Evolutionary conservation across 2,329 filamentous ascomycete genomes (phyloP).

Genomic region (Cercospora canescens): DNA sequence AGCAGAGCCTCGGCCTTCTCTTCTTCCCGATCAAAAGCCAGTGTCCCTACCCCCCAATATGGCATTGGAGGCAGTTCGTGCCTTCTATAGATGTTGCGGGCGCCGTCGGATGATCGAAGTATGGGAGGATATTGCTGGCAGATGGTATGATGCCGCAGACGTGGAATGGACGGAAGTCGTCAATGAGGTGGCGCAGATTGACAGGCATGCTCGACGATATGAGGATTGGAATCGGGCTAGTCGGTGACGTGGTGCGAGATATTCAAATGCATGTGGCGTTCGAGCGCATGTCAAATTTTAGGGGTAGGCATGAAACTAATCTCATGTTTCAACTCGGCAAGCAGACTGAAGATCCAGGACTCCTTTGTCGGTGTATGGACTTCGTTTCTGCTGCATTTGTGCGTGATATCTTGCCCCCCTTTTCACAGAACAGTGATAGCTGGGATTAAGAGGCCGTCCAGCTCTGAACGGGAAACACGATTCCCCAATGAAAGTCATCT

Average conservation of each 20-base stretch:
- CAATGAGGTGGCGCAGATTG: constrained; percentile 8
- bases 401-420: too few relatives aligned
- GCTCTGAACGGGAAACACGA: too few relatives aligned
- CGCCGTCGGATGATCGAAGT: constrained; percentile 54
- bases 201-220: constrained; percentile 8
- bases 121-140: constrained; percentile 48
- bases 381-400: too few relatives aligned
- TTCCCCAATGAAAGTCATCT: too few relatives aligned
- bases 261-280: too few relatives aligned
- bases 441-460: too few relatives aligned
- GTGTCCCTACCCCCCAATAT: constrained; percentile 49
- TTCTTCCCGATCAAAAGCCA: not conserved
- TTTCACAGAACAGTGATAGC: too few relatives aligned
- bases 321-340: too few relatives aligned
- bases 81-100: constrained; percentile 63
- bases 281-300: too few relatives aligned
- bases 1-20: not conserved
- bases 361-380: too few relatives aligned
- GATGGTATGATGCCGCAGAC: constrained; percentile 35
- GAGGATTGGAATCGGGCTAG: not conserved
- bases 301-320: too few relatives aligned
- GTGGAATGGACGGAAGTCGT: not conserved
- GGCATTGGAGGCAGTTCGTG: constrained; percentile 60
- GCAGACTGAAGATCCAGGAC: too few relatives aligned
- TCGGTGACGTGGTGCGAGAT: not conserved